Evolutionary conservation across 2,329 filamentous ascomycete genomes (phyloP), one percentile per base, ranked within the genome.

Genomic region (Xylariales sp.): DNA sequence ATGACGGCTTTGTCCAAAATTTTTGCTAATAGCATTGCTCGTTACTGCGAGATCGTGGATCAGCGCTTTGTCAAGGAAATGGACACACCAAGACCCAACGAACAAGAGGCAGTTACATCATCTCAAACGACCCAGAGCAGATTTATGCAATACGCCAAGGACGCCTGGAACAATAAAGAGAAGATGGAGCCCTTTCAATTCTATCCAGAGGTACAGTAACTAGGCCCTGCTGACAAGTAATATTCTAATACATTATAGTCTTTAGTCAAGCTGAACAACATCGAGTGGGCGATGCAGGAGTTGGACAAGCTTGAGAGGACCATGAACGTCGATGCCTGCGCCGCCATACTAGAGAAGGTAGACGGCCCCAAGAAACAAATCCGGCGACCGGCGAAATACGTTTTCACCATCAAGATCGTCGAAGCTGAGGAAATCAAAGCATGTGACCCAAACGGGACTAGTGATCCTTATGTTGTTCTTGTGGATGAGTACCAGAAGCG

Each of bases 341-440:
- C 94, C 3, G 90, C 92, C 59, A 89, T 97, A 16, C 88, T 99
- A 58, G 89, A 90, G 54, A 90, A 87, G 74, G 85, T 91, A 69
- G 89, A 93, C 32, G 93, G 93, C 8, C 90, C 92, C 0, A 89
- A 89, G 76, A 85, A 87, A 64, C 83, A 85, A 69, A 77, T 81
- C 64, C 89, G 89, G 74, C 91, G 89, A 74, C 89, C 91, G 49
- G 92, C 89, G 70, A 97, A 97, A 78, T 98, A 97, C 78, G 94
- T 97, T 63, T 99, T 99, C 81, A 98, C 96, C 0, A 94, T 99
- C 81, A 99, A 99, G 82, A 94, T 99, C 67, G 94, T 99, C 32
- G 96, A 99, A 80, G 96, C 93, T 8, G 96, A 99, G 81, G 96
- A 99, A 75, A 85, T 99, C 74, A 98, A 98, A 81, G 93, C 96